A percentile compares a stretch with the other conserved stretches of the same genome.
Evolutionary conservation across 345 rosid genomes (phyloP).

Genomic region (Ailanthus altissimus): DNA sequence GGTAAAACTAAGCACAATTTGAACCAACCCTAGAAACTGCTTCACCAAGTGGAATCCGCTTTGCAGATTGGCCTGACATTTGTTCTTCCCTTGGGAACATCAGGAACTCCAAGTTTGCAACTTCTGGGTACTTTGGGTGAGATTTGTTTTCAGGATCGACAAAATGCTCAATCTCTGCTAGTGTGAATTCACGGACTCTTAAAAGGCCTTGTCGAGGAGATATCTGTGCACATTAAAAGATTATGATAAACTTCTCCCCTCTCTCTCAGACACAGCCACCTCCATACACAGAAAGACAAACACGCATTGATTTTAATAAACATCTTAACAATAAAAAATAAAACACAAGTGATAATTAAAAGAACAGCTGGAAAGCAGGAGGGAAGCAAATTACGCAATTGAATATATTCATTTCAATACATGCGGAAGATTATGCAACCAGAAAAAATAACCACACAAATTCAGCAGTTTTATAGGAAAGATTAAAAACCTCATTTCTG

Average conservation of each 20-base stretch:
- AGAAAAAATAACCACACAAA: neutral
- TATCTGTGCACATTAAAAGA: slow-evolving; percentile 44
- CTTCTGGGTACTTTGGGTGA: slow-evolving; percentile 79
- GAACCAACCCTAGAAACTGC: slow-evolving; percentile 73
- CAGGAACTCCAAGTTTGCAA: slow-evolving; percentile 65
- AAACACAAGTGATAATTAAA: neutral
- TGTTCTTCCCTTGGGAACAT: slow-evolving; percentile 95
- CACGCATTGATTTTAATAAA: neutral
- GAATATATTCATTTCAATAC: neutral
- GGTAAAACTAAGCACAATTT: slow-evolving; percentile 11
- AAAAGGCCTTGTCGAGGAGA: slow-evolving; percentile 99
- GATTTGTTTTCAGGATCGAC: slow-evolving; percentile 96
- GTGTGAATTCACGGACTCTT: slow-evolving; percentile 90
- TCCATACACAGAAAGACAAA: neutral
- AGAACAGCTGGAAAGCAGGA: neutral
- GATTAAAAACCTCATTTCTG: slow-evolving; percentile 76
- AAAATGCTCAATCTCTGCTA: slow-evolving; percentile 96
- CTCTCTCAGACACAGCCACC: neutral
- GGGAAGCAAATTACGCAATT: neutral
- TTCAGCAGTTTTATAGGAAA: slow-evolving; percentile 9
- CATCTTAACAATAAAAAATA: neutral
- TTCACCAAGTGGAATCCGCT: slow-evolving; percentile 57
- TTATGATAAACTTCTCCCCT: neutral
- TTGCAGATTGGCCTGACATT: slow-evolving; percentile 83
- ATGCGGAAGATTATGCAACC: neutral